A percentile compares a stretch with the other conserved stretches of the same genome.
phyloP scores from a whole-genome alignment of 164 flowering plant species.

The Akebia trifoliata region DNA sequence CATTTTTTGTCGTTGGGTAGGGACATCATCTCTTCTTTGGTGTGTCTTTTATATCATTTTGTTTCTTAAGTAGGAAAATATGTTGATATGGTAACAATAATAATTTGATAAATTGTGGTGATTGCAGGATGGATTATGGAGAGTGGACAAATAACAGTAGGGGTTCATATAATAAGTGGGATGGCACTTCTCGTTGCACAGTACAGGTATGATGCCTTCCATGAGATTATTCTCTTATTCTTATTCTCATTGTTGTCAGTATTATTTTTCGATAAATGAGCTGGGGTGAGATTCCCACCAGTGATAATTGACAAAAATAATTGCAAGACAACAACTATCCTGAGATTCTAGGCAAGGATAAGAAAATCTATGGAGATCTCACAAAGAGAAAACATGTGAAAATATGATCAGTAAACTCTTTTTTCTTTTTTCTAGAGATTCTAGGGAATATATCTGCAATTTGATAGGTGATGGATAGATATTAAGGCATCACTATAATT shows the following conservation, averaged over 20 bases:
- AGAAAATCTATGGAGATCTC: too few species aligned
- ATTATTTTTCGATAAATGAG: too few species aligned
- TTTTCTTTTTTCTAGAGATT: too few species aligned
- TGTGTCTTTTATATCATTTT: not conserved
- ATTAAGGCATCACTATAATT: too few species aligned
- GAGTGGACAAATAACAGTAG: constrained; percentile 67
- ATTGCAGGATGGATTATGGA: constrained; percentile 81
- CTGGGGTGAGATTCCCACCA: too few species aligned
- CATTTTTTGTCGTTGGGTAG: constrained; percentile 95
- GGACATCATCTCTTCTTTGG: constrained; percentile 6
- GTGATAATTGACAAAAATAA: too few species aligned
- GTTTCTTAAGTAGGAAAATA: not conserved
- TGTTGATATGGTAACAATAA: not conserved
- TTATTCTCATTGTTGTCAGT: not conserved
- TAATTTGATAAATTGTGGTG: not conserved
- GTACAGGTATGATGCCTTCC: constrained; percentile 48
- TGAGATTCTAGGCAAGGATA: too few species aligned
- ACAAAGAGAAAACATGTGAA: too few species aligned
- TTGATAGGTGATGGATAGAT: too few species aligned
- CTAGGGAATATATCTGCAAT: too few species aligned
- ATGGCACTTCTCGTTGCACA: constrained; percentile 78
- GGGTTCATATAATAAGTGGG: constrained; percentile 70
- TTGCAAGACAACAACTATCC: too few species aligned
- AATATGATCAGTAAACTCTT: too few species aligned
- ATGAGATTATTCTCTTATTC: not conserved